phyloP scores from a whole-genome alignment of 2,329 filamentous ascomycete species.

The Apiospora aurea region DNA sequence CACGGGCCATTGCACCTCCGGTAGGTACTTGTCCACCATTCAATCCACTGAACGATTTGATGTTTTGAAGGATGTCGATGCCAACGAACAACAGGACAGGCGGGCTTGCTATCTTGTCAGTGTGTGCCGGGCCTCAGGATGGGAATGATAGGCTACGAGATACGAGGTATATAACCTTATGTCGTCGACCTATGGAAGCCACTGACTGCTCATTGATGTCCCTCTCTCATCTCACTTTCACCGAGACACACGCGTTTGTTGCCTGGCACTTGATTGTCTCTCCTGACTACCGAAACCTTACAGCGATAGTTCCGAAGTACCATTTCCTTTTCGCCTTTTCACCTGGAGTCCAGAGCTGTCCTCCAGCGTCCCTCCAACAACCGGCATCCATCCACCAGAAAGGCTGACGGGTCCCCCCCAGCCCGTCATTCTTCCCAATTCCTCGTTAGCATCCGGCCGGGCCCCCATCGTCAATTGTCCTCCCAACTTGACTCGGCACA shows the following conservation, averaged over 20 bases:
- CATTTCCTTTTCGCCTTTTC: background rate
- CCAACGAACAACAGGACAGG: background rate
- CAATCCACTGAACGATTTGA: background rate
- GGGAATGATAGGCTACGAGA: background rate
- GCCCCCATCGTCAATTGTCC: background rate
- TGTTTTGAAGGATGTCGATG: background rate
- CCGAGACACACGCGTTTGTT: constrained; percentile 1
- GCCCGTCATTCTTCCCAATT: constrained; percentile 10
- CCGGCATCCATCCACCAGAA: constrained; percentile 15
- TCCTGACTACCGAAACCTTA: constrained; percentile 13
- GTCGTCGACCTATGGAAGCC: background rate
- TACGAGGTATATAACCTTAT: background rate
- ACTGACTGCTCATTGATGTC: background rate
- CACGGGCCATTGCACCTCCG: background rate
- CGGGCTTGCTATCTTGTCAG: background rate
- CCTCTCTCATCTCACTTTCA: background rate
- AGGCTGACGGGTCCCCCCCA: constrained; percentile 1
- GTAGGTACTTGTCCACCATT: background rate
- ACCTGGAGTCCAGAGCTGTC: background rate
- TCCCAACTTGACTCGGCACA: background rate
- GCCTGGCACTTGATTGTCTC: background rate
- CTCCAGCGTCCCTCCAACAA: constrained; percentile 1
- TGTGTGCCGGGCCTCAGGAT: background rate
- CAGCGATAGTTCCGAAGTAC: background rate
- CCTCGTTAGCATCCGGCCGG: constrained; percentile 17